Evolutionary conservation across 768 basidiomycete species (phyloP).

Genomic region (Tremella yokohamensis): DNA sequence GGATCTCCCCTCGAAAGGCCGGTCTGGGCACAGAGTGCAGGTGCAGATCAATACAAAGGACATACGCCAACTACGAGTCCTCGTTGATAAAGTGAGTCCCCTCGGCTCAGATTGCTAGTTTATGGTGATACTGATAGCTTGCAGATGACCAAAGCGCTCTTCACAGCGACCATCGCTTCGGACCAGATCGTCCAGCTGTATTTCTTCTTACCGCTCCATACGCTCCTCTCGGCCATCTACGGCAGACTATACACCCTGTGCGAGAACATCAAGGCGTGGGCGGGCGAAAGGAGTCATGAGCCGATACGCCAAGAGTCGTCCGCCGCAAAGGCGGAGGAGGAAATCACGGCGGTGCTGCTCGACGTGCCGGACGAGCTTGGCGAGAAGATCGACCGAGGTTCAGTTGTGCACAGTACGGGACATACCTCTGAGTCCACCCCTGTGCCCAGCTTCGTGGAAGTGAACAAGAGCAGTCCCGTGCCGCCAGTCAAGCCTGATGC

Average conservation of each 20-base stretch:
- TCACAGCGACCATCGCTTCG: constrained; percentile 13
- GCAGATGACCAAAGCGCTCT: constrained; percentile 16
- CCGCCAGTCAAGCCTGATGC: no score
- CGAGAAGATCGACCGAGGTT: background rate
- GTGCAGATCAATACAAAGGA: no score
- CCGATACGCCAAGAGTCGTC: no score
- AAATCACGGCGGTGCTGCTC: background rate
- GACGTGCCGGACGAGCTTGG: background rate
- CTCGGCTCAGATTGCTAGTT: no score
- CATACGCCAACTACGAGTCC: no score
- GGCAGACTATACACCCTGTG: constrained; percentile 28
- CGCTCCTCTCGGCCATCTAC: constrained; percentile 26
- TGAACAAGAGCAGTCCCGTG: background rate
- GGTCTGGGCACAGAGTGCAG: no score
- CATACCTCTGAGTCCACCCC: no score
- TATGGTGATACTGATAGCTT: no score
- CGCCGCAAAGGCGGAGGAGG: background rate
- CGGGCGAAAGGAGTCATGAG: no score
- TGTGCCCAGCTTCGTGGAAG: background rate
- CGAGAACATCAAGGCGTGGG: constrained; percentile 10
- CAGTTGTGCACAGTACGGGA: no score
- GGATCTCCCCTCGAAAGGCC: no score
- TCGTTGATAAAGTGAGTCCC: no score
- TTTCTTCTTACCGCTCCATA: constrained; percentile 40
- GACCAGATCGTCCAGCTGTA: constrained; percentile 29